These are phyloP conservation scores for Debaryomyces robertsiae DNA, from an alignment of 1,139 yeast genomes.

Conservation along the genomic window DNA sequence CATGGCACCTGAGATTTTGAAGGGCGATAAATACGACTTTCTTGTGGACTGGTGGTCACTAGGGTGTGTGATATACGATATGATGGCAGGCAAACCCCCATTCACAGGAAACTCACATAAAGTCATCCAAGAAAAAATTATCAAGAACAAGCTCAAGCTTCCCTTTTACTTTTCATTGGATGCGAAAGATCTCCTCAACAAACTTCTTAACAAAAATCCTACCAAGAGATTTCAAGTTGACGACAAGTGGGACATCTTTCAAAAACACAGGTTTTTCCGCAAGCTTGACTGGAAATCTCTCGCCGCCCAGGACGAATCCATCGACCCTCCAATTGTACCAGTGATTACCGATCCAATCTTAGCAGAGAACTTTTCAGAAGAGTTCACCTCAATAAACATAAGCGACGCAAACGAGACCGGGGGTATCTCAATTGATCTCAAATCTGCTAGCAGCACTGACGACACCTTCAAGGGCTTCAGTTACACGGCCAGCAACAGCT, in stretches of 20 bases:
- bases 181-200: slow-evolving; percentile 74
- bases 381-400: slow-evolving; percentile 30
- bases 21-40: slow-evolving; percentile 34
- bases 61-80: slow-evolving; percentile 66
- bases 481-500: slow-evolving; percentile 34
- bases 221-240: slow-evolving; percentile 70
- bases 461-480: slow-evolving; percentile 29
- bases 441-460: slow-evolving; percentile 8
- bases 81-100: slow-evolving; percentile 90
- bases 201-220: slow-evolving; percentile 73
- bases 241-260: slow-evolving; percentile 38
- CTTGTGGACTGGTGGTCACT: slow-evolving; percentile 44
- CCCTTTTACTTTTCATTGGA: slow-evolving; percentile 81
- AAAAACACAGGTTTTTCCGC: slow-evolving; percentile 34
- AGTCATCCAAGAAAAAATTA: slow-evolving; percentile 73
- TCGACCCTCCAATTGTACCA: slow-evolving; percentile 35
- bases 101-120: slow-evolving; percentile 86
- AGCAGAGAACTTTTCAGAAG: slow-evolving; percentile 37
- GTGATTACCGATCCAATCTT: slow-evolving; percentile 37
- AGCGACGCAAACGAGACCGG: slow-evolving; percentile 22
- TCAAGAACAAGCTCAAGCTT: slow-evolving; percentile 65
- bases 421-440: slow-evolving; percentile 14
- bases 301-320: slow-evolving; percentile 23
- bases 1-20: slow-evolving; percentile 41
- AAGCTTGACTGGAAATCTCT: slow-evolving; percentile 32